These are phyloP conservation scores for Lentinula detonsa DNA, from an alignment of 768 basidiomycete genomes.

Conservation along the genomic window DNA sequence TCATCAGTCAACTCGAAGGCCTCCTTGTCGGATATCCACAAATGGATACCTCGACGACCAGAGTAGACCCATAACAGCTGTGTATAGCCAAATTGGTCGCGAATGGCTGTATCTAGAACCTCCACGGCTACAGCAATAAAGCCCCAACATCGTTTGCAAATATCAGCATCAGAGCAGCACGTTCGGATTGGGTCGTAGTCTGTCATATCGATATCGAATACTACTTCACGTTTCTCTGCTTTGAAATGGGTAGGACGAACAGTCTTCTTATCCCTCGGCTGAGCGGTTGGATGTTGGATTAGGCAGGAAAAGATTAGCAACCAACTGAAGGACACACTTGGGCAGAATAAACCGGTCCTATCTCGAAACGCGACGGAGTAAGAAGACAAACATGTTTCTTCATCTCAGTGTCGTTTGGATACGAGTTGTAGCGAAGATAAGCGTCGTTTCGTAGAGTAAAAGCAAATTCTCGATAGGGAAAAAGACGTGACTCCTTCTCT, in stretches of 20 bases:
- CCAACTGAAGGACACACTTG: constrained; percentile 46
- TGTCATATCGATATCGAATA: constrained; percentile 99
- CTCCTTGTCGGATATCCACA: constrained; percentile 90
- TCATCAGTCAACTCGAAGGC: constrained; percentile 92
- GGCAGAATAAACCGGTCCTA: constrained; percentile 89
- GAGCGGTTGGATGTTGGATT: constrained; percentile 2
- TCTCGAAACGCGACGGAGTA: constrained; percentile 93
- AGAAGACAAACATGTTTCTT: constrained; percentile 82
- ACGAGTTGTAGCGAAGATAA: constrained; percentile 94
- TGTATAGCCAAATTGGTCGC: constrained; percentile 86
- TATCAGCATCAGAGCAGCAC: constrained; percentile 86
- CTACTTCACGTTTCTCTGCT: constrained; percentile 83
- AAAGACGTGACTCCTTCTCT: constrained; percentile 70
- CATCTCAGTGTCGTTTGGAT: constrained; percentile 77
- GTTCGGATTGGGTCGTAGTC: constrained; percentile 96
- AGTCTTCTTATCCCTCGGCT: constrained; percentile 91
- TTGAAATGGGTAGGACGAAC: constrained; percentile 60
- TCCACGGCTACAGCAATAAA: constrained; percentile 92
- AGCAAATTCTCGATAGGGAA: constrained; percentile 92
- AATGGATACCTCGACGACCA: constrained; percentile 95
- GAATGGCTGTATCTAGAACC: constrained; percentile 72
- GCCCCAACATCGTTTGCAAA: constrained; percentile 91
- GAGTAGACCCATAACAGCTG: constrained; percentile 98
- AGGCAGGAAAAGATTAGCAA: background rate
- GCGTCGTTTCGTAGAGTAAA: constrained; percentile 89